These are phyloP conservation scores for Acanthamoeba sp. DNA, from an alignment of 208 protist species.

Conservation along the genomic window DNA sequence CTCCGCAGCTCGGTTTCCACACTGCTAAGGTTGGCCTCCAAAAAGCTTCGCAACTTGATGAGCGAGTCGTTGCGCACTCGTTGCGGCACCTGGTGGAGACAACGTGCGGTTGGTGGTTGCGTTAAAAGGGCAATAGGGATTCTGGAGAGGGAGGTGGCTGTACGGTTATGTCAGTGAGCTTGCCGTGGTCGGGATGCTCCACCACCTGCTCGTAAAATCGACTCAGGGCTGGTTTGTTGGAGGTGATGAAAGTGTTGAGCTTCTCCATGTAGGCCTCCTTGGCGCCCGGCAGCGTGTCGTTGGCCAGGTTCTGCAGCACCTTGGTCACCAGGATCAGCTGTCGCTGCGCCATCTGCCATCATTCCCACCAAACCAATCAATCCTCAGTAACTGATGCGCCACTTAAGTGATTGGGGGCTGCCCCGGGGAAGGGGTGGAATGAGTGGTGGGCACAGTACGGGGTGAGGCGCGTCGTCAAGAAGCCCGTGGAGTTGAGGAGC, in stretches of 20 bases:
- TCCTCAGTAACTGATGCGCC: no score
- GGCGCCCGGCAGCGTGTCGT: slow-evolving; percentile 48
- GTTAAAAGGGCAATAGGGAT: no score
- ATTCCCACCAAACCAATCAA: neutral
- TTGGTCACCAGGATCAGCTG: slow-evolving; percentile 66
- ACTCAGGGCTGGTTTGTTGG: neutral
- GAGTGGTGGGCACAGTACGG: neutral
- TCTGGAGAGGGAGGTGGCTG: neutral
- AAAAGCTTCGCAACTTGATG: neutral
- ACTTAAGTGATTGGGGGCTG: no score
- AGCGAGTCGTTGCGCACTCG: neutral
- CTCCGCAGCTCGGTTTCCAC: neutral
- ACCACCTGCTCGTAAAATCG: slow-evolving; percentile 27
- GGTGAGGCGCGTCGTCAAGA: slow-evolving; percentile 13
- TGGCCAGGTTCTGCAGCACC: slow-evolving; percentile 68
- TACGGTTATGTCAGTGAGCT: neutral
- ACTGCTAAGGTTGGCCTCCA: neutral
- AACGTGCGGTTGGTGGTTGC: neutral
- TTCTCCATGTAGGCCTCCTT: slow-evolving; percentile 29
- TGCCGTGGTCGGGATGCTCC: slow-evolving; percentile 15
- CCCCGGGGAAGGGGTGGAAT: no score
- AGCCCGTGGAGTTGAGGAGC: slow-evolving; percentile 39
- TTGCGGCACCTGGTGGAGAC: neutral
- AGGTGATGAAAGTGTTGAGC: slow-evolving; percentile 5
- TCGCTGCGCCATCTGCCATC: neutral